Percentiles rank a stretch among this genome's conserved stretches.
These are phyloP conservation scores for Zalerion maritima DNA, from an alignment of 495 filamentous ascomycete genomes.

Conservation along the genomic window DNA sequence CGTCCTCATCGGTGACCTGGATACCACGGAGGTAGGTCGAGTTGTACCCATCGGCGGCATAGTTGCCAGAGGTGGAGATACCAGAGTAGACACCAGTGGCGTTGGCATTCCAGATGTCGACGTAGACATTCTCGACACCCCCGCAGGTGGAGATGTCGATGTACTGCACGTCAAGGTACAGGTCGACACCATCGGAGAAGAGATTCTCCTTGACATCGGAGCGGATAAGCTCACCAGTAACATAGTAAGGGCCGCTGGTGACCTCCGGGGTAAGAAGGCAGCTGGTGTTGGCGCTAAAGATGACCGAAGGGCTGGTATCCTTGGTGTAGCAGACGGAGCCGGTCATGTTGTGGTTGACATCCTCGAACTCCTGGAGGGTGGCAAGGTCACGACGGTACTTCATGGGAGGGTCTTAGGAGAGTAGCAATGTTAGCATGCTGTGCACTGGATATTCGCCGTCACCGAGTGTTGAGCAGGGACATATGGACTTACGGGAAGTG, in stretches of 20 bases:
- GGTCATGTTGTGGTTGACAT: constrained; percentile 27
- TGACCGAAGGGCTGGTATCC: constrained; percentile 24
- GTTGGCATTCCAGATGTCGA: constrained; percentile 41
- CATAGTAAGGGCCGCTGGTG: constrained; percentile 41
- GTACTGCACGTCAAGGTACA: constrained; percentile 33
- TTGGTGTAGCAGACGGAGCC: constrained; percentile 21
- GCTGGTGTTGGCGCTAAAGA: constrained; percentile 37
- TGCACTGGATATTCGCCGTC: background rate
- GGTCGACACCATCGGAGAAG: constrained; percentile 29
- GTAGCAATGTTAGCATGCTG: constrained; percentile 1
- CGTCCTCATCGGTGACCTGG: constrained; percentile 34
- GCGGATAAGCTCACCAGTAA: constrained; percentile 33
- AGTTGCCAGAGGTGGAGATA: constrained; percentile 20
- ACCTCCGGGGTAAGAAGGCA: constrained; percentile 33
- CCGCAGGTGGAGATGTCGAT: constrained; percentile 43
- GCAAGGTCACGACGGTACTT: constrained; percentile 27
- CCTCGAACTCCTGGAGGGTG: constrained; percentile 22
- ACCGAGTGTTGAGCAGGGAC: no score
- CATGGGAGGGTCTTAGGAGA: constrained; percentile 7
- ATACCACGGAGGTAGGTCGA: constrained; percentile 39
- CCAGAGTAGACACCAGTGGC: constrained; percentile 46
- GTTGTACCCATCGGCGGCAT: constrained; percentile 20
- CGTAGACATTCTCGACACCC: constrained; percentile 34
- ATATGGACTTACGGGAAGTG: constrained; percentile 22
- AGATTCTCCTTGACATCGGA: constrained; percentile 28